Percentiles rank a stretch among this genome's conserved stretches.
Conservation (phyloP, 2,329 filamentous ascomycete genomes). For the Akanthomyces uredinophilus region DNA sequence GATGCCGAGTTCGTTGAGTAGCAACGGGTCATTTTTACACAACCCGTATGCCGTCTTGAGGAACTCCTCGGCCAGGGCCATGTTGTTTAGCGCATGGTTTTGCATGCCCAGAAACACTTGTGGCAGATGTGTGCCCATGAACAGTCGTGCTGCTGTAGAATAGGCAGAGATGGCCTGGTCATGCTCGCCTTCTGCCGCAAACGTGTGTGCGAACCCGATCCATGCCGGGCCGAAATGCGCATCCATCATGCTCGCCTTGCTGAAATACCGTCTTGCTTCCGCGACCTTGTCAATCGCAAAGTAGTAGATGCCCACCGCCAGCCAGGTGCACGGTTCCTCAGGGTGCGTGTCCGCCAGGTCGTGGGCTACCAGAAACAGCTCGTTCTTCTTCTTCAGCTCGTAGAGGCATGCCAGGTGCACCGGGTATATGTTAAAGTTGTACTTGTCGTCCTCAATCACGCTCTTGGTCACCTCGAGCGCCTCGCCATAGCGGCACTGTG, state of each 20-base stretch:
- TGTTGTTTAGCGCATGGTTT: slow-evolving; percentile 91
- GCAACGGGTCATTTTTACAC: slow-evolving; percentile 78
- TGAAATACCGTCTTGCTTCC: slow-evolving; percentile 92
- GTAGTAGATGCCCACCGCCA: slow-evolving; percentile 94
- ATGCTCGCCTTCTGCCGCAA: slow-evolving; percentile 94
- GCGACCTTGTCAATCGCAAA: slow-evolving; percentile 83
- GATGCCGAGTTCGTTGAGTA: slow-evolving; percentile 93
- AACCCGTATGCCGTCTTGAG: slow-evolving; percentile 81
- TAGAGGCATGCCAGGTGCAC: slow-evolving; percentile 87
- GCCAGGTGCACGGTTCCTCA: slow-evolving; percentile 84
- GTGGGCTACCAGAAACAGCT: slow-evolving; percentile 86
- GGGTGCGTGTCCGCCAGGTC: slow-evolving; percentile 89
- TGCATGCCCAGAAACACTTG: slow-evolving; percentile 98
- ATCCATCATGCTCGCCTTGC: slow-evolving; percentile 95
- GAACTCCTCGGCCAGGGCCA: slow-evolving; percentile 90
- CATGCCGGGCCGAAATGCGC: slow-evolving; percentile 95
- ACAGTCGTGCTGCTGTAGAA: slow-evolving; percentile 87
- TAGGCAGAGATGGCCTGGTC: slow-evolving; percentile 98
- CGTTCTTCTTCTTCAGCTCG: slow-evolving; percentile 80
- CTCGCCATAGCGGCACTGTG: slow-evolving; percentile 87
- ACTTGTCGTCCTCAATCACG: slow-evolving; percentile 77
- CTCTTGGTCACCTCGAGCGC: slow-evolving; percentile 78
- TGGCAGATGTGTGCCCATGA: slow-evolving; percentile 94
- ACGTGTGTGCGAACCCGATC: slow-evolving; percentile 98
- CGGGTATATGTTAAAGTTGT: slow-evolving; percentile 85